Evolutionary conservation across 169 alveolate genomes (phyloP).

Genomic region (Eimeria sp.): DNA sequence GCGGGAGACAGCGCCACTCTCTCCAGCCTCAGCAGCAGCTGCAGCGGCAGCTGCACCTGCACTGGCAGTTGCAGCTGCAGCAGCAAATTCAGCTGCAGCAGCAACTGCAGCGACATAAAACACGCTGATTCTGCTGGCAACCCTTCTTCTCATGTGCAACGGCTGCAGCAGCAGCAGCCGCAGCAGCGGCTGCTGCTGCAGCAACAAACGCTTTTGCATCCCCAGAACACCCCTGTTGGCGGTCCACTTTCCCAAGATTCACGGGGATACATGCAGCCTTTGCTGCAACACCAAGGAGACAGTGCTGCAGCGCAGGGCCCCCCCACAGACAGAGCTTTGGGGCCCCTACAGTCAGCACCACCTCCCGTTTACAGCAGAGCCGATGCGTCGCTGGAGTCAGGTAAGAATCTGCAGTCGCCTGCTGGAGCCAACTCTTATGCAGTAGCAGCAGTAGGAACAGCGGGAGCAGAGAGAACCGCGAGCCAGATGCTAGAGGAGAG

Average conservation of each 20-base stretch:
- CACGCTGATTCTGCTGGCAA: neutral
- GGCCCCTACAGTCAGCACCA: neutral
- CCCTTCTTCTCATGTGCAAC: neutral
- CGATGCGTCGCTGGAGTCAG: neutral
- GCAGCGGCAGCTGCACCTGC: neutral
- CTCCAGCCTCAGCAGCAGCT: constrained; percentile 8
- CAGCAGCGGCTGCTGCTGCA: neutral
- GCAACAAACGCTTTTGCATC: no score
- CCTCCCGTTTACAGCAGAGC: neutral
- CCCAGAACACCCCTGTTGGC: neutral
- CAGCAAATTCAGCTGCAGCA: neutral
- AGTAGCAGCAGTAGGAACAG: neutral
- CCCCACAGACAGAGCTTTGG: neutral
- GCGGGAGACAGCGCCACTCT: constrained; percentile 24
- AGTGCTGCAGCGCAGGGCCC: neutral
- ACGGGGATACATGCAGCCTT: neutral
- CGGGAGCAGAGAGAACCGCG: neutral
- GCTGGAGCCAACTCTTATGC: neutral
- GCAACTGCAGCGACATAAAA: neutral
- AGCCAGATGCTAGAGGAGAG: no score
- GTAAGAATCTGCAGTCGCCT: neutral
- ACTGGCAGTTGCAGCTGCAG: neutral
- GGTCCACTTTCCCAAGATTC: neutral
- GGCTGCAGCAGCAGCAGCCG: neutral
- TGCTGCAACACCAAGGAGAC: neutral